These are phyloP conservation scores for Papiliotrema laurentii DNA, from an alignment of 1,284 basidiomycete species.

Conservation along the genomic window DNA sequence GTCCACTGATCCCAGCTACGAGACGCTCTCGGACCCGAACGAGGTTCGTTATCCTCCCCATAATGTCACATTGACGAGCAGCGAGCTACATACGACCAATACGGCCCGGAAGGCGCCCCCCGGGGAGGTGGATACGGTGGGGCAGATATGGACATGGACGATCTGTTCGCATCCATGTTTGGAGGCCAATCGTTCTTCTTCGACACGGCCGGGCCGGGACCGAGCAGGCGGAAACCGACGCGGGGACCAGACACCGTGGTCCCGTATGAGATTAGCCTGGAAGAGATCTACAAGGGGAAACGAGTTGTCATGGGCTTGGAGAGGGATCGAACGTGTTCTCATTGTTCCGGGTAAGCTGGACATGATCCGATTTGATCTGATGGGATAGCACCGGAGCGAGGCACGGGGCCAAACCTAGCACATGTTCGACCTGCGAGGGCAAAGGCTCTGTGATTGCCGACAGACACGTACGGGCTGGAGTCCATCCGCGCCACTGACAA, in stretches of 20 bases:
- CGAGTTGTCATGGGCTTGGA: constrained; percentile 84
- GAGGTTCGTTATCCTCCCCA: constrained; percentile 20
- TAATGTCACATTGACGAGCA: constrained; percentile 20
- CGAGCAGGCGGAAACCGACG: constrained; percentile 46
- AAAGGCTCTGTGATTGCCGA: constrained; percentile 50
- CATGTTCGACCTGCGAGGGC: constrained; percentile 77
- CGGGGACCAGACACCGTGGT: constrained; percentile 66
- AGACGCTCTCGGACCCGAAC: constrained; percentile 74
- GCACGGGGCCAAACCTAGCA: constrained; percentile 70
- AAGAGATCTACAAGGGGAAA: constrained; percentile 91
- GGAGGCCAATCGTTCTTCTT: constrained; percentile 50
- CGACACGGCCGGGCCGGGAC: constrained; percentile 50
- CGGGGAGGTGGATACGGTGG: constrained; percentile 54
- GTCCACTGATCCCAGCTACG: constrained; percentile 58
- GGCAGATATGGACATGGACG: constrained; percentile 58
- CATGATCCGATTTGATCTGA: neutral
- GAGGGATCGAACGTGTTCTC: constrained; percentile 71
- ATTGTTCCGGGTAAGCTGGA: constrained; percentile 66
- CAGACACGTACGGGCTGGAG: constrained; percentile 36
- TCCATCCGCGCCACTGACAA: too few species aligned
- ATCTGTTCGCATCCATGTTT: constrained; percentile 77
- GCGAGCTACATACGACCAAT: constrained; percentile 73
- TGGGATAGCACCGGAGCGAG: constrained; percentile 68
- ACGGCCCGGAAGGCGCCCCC: constrained; percentile 60
- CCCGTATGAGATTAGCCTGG: constrained; percentile 78